Conservation (phyloP, 2,329 filamentous ascomycete species). For the Didymella keratinophila region DNA sequence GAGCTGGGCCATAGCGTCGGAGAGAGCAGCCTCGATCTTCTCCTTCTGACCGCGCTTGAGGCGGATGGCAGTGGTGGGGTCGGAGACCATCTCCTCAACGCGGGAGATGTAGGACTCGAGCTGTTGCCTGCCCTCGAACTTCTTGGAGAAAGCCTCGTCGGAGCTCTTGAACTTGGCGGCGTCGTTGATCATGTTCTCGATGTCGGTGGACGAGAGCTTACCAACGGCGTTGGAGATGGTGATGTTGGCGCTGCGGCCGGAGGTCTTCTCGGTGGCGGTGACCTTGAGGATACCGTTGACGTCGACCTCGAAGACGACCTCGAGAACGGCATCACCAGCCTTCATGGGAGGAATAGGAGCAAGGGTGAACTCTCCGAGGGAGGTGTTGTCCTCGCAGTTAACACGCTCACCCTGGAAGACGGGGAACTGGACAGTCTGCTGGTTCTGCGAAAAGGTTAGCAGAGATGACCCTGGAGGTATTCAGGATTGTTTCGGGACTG, state of each 20-base stretch:
- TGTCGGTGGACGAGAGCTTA: slow-evolving; percentile 93
- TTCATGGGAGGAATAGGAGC: slow-evolving; percentile 86
- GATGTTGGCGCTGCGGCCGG: slow-evolving; percentile 97
- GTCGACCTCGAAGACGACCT: slow-evolving; percentile 98
- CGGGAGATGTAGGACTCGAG: slow-evolving; percentile 98
- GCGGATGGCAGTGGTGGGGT: slow-evolving; percentile 94
- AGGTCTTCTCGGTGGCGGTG: slow-evolving; percentile 98
- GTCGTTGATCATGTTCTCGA: slow-evolving; percentile 97
- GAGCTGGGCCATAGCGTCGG: slow-evolving; percentile 96
- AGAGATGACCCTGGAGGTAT: no score
- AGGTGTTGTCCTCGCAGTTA: slow-evolving; percentile 98
- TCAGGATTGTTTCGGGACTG: no score
- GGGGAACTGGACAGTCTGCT: slow-evolving; percentile 80
- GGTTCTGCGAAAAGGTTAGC: neutral
- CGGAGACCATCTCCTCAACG: slow-evolving; percentile 98
- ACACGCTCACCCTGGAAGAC: slow-evolving; percentile 96
- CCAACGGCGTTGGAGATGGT: slow-evolving; percentile 99
- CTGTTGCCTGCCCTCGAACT: slow-evolving; percentile 98
- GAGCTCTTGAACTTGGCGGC: slow-evolving; percentile 98
- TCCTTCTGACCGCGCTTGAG: slow-evolving; percentile 99
- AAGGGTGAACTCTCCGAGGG: slow-evolving; percentile 94
- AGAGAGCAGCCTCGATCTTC: slow-evolving; percentile 97
- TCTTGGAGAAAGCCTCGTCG: slow-evolving; percentile 99
- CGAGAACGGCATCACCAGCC: slow-evolving; percentile 94
- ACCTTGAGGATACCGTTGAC: slow-evolving; percentile 99